Evolutionary conservation across 2,329 filamentous ascomycete genomes (phyloP), one percentile per base, ranked within the genome.

Genomic region (Neonectria hederae): DNA sequence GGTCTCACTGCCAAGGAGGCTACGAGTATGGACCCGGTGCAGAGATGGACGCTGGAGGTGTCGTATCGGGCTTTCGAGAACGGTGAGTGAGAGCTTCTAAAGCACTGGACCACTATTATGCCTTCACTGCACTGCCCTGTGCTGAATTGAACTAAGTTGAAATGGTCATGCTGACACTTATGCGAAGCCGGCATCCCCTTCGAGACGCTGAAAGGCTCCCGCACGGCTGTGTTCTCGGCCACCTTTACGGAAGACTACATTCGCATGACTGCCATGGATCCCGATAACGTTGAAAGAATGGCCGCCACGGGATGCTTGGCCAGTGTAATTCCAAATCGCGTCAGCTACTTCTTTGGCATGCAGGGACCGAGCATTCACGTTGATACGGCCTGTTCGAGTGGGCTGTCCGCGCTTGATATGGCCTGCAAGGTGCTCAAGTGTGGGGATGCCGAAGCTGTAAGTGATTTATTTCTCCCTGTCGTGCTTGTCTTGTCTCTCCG

Each of bases 1-100:
- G 28, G 26, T 13, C 26, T 51, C 3, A 51, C 48, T 5, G 48
- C 48, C 10, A 51, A 51, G 62, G 81, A 84, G 69, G 81, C 78
- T 42, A 76, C 75, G 48, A 79, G 80, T 1, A 80, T 85, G 78
- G 83, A 85, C 51, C 83, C 83, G 1, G 80, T 83, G 61, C 83
- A 84, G 63, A 78, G 81, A 0, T 71, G 85, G 14, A 75, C 83
- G 53, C 76, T 84, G 3, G 83, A 85, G 69, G 82, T 81, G 58
- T 80, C 82, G 3, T 85, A 82, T 66, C 83, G 85, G 69, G 82
- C 81, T 0, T 76, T 85, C 22, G 83, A 85, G 30, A 51, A 51
- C n/a, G 48, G 48, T 80, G 51, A 71, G 80, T 32, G 3, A 32
- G 30, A 13, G 35, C 35, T 38, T 3, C n/a, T 5, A 38, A n/a